phyloP scores from a whole-genome alignment of 1,284 basidiomycete genomes.

The Pterulicium gracile region DNA sequence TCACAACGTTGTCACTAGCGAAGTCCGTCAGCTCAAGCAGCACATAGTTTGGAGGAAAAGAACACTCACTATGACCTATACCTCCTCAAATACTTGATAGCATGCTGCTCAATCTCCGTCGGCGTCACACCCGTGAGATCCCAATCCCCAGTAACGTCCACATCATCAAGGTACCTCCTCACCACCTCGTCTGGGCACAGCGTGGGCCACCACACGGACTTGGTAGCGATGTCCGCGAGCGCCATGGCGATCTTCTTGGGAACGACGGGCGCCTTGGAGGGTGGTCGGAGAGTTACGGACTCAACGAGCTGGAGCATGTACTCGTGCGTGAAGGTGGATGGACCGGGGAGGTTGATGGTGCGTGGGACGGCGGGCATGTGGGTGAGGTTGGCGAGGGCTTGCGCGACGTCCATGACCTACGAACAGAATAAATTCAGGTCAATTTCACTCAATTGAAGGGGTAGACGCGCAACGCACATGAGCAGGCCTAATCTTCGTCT shows the following conservation, averaged over 20 bases:
- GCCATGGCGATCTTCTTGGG: constrained; percentile 68
- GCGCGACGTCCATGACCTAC: constrained; percentile 88
- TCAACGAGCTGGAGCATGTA: constrained; percentile 80
- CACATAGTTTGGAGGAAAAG: constrained; percentile 7
- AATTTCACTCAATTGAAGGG: constrained; percentile 6
- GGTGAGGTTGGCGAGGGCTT: constrained; percentile 79
- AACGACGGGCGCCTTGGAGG: constrained; percentile 59
- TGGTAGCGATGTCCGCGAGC: constrained; percentile 50
- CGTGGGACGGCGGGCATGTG: constrained; percentile 49
- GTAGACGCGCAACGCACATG: constrained; percentile 53
- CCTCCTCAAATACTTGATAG: constrained; percentile 84
- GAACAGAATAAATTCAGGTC: constrained; percentile 8
- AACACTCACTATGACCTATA: constrained; percentile 72
- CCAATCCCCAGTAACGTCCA: constrained; percentile 53
- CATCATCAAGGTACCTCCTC: constrained; percentile 82
- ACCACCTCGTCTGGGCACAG: constrained; percentile 87
- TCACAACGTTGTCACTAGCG: constrained; percentile 40
- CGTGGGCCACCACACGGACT: constrained; percentile 89
- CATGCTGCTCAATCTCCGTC: constrained; percentile 81
- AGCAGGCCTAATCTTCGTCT: constrained; percentile 83
- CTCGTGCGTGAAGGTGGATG: constrained; percentile 77
- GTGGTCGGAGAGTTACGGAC: constrained; percentile 69
- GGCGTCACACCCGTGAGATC: constrained; percentile 59
- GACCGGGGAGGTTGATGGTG: constrained; percentile 82
- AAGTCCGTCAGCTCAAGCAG: constrained; percentile 6